These are phyloP conservation scores for Serpula lacrymans DNA, from an alignment of 768 basidiomycete genomes.

Conservation along the genomic window DNA sequence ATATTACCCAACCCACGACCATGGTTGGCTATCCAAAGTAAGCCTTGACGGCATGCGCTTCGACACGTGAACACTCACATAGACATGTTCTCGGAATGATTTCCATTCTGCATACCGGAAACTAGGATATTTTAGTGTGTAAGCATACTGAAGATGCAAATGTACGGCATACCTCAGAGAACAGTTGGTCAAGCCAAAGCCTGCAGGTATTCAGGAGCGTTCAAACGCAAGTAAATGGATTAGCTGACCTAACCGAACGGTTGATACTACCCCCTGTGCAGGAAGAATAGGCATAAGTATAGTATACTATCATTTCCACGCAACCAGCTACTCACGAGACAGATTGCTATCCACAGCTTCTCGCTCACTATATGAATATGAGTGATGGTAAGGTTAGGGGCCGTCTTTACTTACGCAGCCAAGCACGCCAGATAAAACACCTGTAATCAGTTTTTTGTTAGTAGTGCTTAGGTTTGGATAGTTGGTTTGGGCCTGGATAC, in stretches of 20 bases:
- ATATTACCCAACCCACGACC: constrained; percentile 10
- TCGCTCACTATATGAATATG: constrained; percentile 4
- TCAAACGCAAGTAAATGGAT: not conserved
- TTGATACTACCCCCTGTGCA: constrained; percentile 6
- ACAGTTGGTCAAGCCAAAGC: constrained; percentile 8
- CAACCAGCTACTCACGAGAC: constrained; percentile 15
- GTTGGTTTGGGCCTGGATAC: not conserved
- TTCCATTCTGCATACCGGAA: constrained; percentile 3
- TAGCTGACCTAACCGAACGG: constrained; percentile 9
- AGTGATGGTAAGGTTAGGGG: not conserved
- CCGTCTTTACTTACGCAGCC: constrained; percentile 10
- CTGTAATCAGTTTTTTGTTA: constrained; percentile 9
- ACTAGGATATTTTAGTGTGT: constrained; percentile 1
- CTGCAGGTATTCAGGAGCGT: constrained; percentile 2
- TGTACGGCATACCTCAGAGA: not conserved
- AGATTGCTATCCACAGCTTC: constrained; percentile 8
- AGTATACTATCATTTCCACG: too few species aligned
- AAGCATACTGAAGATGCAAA: too few species aligned
- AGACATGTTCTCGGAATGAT: constrained; percentile 2
- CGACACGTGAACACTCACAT: constrained; percentile 4
- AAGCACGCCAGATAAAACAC: constrained; percentile 17
- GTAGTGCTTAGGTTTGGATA: not conserved
- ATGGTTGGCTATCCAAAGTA: constrained; percentile 8
- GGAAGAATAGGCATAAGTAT: not conserved
- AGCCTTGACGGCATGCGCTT: not conserved